These are phyloP conservation scores for Pachyrhizus erosus DNA, from an alignment of 306 rosid species.

Conservation along the genomic window DNA sequence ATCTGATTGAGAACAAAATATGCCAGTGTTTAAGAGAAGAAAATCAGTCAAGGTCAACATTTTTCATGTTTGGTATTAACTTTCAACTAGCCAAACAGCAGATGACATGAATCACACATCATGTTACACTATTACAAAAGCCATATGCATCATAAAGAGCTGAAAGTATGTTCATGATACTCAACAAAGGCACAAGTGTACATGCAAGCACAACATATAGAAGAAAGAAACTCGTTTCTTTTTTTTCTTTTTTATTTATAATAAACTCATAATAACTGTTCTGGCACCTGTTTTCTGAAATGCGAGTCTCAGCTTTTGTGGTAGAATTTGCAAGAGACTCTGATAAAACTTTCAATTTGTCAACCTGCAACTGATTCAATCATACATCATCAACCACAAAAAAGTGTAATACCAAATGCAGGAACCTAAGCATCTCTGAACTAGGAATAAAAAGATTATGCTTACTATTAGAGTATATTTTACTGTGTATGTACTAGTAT, in stretches of 20 bases:
- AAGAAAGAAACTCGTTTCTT: not conserved
- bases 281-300: conserved; percentile 79
- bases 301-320: conserved; percentile 79
- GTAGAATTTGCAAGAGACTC: conserved; percentile 92
- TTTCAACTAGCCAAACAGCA: conserved; percentile 39
- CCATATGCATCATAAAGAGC: not conserved
- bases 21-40: not conserved
- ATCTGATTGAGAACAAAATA: conserved; percentile 56
- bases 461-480: too few relatives aligned
- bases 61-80: conserved; percentile 19
- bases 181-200: conserved; percentile 19
- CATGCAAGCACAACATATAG: conserved; percentile 13
- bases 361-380: conserved; percentile 63
- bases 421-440: conserved; percentile 25
- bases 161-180: conserved; percentile 5
- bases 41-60: conserved; percentile 34
- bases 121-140: not conserved
- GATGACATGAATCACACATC: conserved; percentile 18
- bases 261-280: conserved; percentile 23
- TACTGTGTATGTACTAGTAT: too few relatives aligned
- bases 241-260: not conserved
- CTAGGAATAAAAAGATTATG: conserved; percentile 1
- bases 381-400: conserved; percentile 34
- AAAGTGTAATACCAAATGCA: not conserved
- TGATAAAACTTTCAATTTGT: conserved; percentile 78